Percentiles rank a stretch among this genome's conserved stretches.
Evolutionary conservation across 2,329 filamentous ascomycete species (phyloP).

Genomic region (Penicillium sp.): DNA sequence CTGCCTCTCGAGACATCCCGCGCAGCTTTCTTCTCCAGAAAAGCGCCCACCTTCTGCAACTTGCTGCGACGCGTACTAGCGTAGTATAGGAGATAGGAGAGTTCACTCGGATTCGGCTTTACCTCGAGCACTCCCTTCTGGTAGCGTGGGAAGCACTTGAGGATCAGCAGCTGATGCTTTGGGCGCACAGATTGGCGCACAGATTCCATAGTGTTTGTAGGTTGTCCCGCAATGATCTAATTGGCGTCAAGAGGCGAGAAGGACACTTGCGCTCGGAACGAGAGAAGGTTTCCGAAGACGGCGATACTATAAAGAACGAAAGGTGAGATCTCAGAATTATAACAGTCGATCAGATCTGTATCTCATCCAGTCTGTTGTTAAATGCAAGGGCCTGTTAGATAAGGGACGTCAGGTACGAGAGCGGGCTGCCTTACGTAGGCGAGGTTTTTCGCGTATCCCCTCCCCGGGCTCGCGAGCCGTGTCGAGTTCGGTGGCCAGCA

Average conservation of each 20-base stretch:
- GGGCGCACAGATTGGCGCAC: constrained; percentile 67
- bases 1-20: constrained; percentile 85
- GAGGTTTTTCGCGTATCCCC: background rate
- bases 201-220: constrained; percentile 46
- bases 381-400: background rate
- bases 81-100: constrained; percentile 96
- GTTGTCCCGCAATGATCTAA: background rate
- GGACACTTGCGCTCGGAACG: background rate
- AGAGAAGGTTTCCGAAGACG: background rate
- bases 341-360: background rate
- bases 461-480: background rate
- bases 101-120: constrained; percentile 92
- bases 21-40: constrained; percentile 89
- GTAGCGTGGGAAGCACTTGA: constrained; percentile 93
- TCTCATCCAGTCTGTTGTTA: background rate
- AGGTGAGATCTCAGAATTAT: background rate
- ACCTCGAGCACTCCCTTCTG: constrained; percentile 89
- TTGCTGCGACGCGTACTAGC: constrained; percentile 91
- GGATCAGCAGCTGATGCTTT: constrained; percentile 92
- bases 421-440: background rate
- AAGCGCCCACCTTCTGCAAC: constrained; percentile 91
- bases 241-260: background rate
- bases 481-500: background rate
- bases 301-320: background rate
- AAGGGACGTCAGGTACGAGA: background rate